Conservation (phyloP, 306 rosid species). For the Rubus idaeus region DNA sequence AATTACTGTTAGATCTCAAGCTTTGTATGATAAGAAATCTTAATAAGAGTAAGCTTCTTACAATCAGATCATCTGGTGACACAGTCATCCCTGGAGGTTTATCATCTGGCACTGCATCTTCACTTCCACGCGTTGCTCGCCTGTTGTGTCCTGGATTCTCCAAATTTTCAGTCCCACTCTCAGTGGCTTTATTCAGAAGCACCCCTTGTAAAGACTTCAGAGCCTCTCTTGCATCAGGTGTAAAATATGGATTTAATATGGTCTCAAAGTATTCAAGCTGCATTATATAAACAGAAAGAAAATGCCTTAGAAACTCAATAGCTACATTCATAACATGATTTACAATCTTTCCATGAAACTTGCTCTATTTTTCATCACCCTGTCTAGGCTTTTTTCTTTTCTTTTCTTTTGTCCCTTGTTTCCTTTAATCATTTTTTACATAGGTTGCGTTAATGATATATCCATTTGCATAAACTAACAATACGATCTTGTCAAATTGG, state of each 20-base stretch:
- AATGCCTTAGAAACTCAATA: slow-evolving; percentile 2
- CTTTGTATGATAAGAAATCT: slow-evolving; percentile 13
- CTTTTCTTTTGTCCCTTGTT: background rate
- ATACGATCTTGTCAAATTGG: background rate
- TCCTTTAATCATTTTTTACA: no score
- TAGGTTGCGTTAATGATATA: background rate
- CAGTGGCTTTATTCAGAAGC: slow-evolving; percentile 94
- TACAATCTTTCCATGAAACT: no score
- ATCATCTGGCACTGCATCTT: slow-evolving; percentile 81
- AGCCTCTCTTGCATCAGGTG: slow-evolving; percentile 92
- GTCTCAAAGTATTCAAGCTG: slow-evolving; percentile 99
- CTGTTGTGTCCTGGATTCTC: slow-evolving; percentile 92
- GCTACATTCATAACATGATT: background rate
- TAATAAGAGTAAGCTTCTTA: slow-evolving; percentile 45
- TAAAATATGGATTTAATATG: slow-evolving; percentile 85
- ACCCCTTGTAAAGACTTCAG: slow-evolving; percentile 87
- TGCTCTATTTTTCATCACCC: background rate
- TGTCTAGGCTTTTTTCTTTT: background rate
- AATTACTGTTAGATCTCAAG: background rate
- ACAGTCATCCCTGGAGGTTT: slow-evolving; percentile 62
- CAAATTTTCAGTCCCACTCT: slow-evolving; percentile 58
- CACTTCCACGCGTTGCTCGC: slow-evolving; percentile 95
- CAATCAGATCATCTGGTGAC: slow-evolving; percentile 95
- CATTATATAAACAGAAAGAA: slow-evolving; percentile 31
- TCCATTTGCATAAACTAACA: background rate